Base-by-base conservation (phyloP, 2,329 filamentous ascomycete genomes). In the Ophiobolus disseminans region DNA sequence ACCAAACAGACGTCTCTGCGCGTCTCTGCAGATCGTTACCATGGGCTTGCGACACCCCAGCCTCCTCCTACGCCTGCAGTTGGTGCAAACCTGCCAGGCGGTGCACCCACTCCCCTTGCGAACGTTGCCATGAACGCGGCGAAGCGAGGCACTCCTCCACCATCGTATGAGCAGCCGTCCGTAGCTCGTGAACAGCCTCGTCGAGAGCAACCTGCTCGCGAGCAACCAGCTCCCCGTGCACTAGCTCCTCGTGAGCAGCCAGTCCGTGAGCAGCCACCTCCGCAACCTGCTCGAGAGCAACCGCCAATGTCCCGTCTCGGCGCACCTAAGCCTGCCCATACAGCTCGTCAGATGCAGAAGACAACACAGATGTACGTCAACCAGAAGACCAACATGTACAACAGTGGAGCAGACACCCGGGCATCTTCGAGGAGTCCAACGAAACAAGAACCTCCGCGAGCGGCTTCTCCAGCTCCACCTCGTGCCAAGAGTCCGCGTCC, bases 1-100 rank as follows among this genome's bases (percentile, higher is more conserved):
- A 82, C 80, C 13, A 97, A 97, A 74, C 88, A 92, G 61, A 84
- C 90, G 5, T 87, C 86, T 3, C 81, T 84, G 39, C 86, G 95
- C n/a, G 85, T 96, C 51, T 96, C 94, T n/a, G 94, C 92, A 14
- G 95, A 99, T 72, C 86, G 90, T 52, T 97, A 96, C 73, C 90
- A 95, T 67, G 93, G 94, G n/a, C 87, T 99, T 54, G 79, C 89
- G 10, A 96, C 93, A 1, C 93, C 94, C 4, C 86, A 82, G 5
- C 77, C 77, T 42, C 68, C 73, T 25, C 72, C 65, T n/a, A 73
- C 75, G 39, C 71, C 75, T 19, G 59, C 65, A 28, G 51, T 65
- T 36, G 70, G 75, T 14, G 68, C 72, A 25, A 68, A 74, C 11
- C 73, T 76, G 16, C 56, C 63, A 40, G 73, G 72, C 25, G 71